Base-by-base conservation (phyloP, 164 flowering plant genomes). In the Chimonanthus salicifolius region DNA sequence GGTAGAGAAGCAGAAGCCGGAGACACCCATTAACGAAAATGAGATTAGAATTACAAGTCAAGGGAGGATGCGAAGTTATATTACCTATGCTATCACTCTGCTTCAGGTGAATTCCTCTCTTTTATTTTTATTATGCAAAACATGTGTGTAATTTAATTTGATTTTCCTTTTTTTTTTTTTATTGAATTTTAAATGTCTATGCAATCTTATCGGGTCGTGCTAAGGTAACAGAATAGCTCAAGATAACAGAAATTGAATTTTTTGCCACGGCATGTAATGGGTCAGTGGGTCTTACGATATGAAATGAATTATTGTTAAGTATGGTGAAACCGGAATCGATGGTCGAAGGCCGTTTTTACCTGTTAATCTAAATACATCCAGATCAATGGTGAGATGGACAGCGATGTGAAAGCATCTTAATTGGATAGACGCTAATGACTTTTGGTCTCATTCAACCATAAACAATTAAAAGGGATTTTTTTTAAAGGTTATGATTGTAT, bases 11-110 rank as follows among this genome's bases (percentile, higher is more conserved):
- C 93, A 93, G 33, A 87, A 76, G 76, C 88, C 78, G n/a, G 94
- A 89, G 72, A 78, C 92, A 10, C 89, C 92, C 6, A 92, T 91
- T 64, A 90, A 87, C 69, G 94, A 85, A 82, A 91, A 91, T 73
- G 97, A 90, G 85, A 91, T 91, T 75, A 82, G 94, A 68, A 91
- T 91, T 76, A 91, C 97, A 0, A 87, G 91, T 75, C 92, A 88
- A 74, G 97, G 94, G 7, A 81, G 94, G 84, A 89, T 89, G 90
- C 86, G 93, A 47, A 90, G 83, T 85, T 92, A 89, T 64, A 90
- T 92, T 83, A 89, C 94, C 33, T 90, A 92, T 66, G 97, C 97
- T 74, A 87, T 90, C 86, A 83, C 79, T 66, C 76, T 75, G 15
- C 73, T 79, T 45, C 81, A 79, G 78, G 81, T 79, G 18, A 54